Percentiles rank a stretch among this genome's conserved stretches.
Evolutionary conservation across 176 grass and related monocot species (phyloP).

Genomic region (Thinopyrum elongatum): DNA sequence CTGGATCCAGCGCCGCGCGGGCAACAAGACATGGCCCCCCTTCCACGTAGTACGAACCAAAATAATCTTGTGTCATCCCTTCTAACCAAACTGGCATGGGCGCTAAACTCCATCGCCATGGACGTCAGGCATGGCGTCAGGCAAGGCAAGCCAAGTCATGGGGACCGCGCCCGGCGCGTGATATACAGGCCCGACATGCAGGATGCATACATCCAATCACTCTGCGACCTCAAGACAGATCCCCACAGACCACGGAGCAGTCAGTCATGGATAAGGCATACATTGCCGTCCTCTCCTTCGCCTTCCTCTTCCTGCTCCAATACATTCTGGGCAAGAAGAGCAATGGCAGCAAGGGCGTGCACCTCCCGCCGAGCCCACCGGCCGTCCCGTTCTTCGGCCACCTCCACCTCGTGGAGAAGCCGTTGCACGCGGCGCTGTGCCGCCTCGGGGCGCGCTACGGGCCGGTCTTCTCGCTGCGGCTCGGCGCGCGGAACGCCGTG

Average conservation of each 20-base stretch:
- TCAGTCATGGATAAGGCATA: conserved; percentile 22
- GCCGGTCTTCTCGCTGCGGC: conserved; percentile 42
- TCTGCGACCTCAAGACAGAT: background rate
- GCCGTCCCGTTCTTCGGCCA: conserved; percentile 53
- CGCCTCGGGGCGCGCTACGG: conserved; percentile 40
- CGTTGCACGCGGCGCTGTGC: conserved; percentile 34
- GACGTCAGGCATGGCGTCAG: background rate
- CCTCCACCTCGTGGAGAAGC: conserved; percentile 53
- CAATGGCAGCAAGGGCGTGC: background rate
- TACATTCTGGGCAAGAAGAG: background rate
- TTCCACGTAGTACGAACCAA: no score
- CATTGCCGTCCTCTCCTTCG: conserved; percentile 1
- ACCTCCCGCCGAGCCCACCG: conserved; percentile 36
- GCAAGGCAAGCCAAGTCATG: background rate
- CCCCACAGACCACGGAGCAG: background rate
- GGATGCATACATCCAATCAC: background rate
- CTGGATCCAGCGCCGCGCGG: background rate
- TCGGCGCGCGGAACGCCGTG: conserved; percentile 45
- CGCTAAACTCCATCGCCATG: background rate
- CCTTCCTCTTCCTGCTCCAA: conserved; percentile 37
- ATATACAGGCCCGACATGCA: background rate
- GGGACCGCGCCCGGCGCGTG: no score
- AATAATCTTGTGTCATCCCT: no score
- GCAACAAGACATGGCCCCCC: no score
- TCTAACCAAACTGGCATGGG: background rate